These are phyloP conservation scores for Phytophthora ramorum DNA, from an alignment of 352 stramenopile genomes.

Conservation along the genomic window DNA sequence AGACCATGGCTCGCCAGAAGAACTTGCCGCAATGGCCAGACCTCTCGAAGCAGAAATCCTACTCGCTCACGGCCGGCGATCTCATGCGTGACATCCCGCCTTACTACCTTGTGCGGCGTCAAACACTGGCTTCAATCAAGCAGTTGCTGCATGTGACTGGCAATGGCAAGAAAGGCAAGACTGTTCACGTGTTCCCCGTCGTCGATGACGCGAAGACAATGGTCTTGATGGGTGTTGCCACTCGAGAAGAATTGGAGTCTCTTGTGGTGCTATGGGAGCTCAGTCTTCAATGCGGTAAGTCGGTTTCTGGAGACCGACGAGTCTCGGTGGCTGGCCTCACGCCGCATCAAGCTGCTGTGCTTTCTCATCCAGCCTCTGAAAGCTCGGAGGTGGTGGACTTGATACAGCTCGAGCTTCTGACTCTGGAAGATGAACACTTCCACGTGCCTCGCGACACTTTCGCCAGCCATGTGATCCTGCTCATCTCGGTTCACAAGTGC, in stretches of 20 bases:
- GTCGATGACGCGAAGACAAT: slow-evolving; percentile 67
- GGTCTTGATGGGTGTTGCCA: slow-evolving; percentile 69
- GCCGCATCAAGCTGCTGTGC: slow-evolving; percentile 32
- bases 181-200: slow-evolving; percentile 66
- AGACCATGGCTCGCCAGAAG: slow-evolving; percentile 83
- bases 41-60: slow-evolving; percentile 81
- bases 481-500: slow-evolving; percentile 83
- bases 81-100: slow-evolving; percentile 67
- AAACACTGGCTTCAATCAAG: slow-evolving; percentile 61
- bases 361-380: slow-evolving; percentile 47
- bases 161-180: slow-evolving; percentile 33
- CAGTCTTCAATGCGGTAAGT: slow-evolving; percentile 36
- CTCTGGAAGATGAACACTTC: slow-evolving; percentile 70
- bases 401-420: slow-evolving; percentile 62
- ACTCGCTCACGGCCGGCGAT: slow-evolving; percentile 70
- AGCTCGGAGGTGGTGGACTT: slow-evolving; percentile 52
- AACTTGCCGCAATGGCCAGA: slow-evolving; percentile 84
- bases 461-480: slow-evolving; percentile 77
- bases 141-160: slow-evolving; percentile 48
- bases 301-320: neutral
- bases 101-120: slow-evolving; percentile 55
- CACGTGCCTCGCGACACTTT: slow-evolving; percentile 74
- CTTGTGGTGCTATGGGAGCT: slow-evolving; percentile 67
- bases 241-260: slow-evolving; percentile 69
- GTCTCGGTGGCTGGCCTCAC: slow-evolving; percentile 37